A percentile compares a stretch with the other conserved stretches of the same genome.
Conservation (phyloP, 495 filamentous ascomycete genomes). For the Aspergillus hancockii region DNA sequence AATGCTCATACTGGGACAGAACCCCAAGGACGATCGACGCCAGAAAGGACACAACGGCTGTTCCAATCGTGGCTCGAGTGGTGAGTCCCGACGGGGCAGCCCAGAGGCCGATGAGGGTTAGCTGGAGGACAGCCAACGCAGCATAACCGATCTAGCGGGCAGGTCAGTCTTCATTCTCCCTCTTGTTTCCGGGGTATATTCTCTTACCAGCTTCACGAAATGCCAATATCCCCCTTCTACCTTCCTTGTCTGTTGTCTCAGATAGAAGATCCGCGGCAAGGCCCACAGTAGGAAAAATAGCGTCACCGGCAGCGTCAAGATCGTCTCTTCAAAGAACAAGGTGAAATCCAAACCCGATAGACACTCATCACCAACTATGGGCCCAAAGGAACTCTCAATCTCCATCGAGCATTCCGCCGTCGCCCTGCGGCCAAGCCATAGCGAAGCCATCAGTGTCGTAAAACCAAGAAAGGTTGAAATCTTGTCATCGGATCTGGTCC, state of each 20-base stretch:
- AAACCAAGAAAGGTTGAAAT: background rate
- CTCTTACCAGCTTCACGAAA: background rate
- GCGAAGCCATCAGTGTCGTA: background rate
- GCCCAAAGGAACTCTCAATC: background rate
- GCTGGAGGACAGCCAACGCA: background rate
- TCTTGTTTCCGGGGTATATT: background rate
- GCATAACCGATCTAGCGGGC: background rate
- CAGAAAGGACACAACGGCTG: background rate
- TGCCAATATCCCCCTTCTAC: background rate
- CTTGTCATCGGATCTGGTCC: background rate
- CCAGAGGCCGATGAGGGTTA: background rate
- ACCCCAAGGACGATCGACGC: background rate
- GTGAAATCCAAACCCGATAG: background rate
- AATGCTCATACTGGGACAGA: background rate
- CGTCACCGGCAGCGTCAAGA: background rate
- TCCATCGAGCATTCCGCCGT: constrained; percentile 60
- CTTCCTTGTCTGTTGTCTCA: background rate
- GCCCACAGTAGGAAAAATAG: background rate
- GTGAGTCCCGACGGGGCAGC: background rate
- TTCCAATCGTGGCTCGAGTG: background rate
- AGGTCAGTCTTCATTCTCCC: background rate
- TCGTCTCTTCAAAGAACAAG: background rate
- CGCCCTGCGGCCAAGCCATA: background rate
- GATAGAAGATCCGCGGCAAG: background rate
- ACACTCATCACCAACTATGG: background rate